Percentiles rank a stretch among this genome's conserved stretches.
Evolutionary conservation across 257 asterid genomes (phyloP).

Genomic region (Lantana camara): DNA sequence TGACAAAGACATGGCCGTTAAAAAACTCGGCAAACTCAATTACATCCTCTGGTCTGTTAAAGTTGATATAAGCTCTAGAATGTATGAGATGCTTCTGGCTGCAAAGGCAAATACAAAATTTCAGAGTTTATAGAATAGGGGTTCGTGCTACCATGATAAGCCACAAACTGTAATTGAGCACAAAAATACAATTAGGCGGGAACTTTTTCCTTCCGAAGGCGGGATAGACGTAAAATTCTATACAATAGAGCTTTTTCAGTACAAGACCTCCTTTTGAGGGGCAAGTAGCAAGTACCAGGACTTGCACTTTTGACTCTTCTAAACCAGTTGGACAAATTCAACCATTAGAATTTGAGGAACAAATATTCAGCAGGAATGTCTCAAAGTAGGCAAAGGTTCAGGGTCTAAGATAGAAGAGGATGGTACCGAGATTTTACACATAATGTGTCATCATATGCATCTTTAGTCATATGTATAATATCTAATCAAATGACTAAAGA

Average conservation of each 20-base stretch:
- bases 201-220: background rate
- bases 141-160: background rate
- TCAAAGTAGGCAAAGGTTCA: background rate
- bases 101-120: conserved; percentile 36
- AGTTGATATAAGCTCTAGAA: conserved; percentile 76
- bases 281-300: no score
- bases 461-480: background rate
- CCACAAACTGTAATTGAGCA: conserved; percentile 6
- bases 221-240: background rate
- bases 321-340: no score
- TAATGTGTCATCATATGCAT: background rate
- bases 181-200: background rate
- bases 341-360: background rate
- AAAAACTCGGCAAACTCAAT: conserved; percentile 80
- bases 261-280: no score
- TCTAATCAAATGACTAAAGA: background rate
- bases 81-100: conserved; percentile 62
- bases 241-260: background rate
- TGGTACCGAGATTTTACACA: background rate
- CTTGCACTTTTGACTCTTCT: no score
- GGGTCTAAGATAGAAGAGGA: background rate
- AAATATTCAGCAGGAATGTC: background rate
- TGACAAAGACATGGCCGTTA: conserved; percentile 79
- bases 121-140: conserved; percentile 7
- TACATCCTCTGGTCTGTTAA: conserved; percentile 69